Conservation (phyloP, 2,329 filamentous ascomycete genomes). For the Acephala macrosclerotiorum region DNA sequence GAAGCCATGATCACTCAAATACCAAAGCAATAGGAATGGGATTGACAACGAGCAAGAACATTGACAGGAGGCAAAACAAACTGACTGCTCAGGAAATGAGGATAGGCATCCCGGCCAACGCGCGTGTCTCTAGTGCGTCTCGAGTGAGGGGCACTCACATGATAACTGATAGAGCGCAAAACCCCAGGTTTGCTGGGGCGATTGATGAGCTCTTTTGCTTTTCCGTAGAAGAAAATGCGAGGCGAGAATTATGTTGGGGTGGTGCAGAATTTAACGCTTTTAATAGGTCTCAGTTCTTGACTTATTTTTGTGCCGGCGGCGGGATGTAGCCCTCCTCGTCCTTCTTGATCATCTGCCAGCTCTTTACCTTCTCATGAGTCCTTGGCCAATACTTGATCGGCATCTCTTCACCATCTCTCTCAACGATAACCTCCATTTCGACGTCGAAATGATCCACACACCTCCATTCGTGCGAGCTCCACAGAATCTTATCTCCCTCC, state of each 20-base stretch:
- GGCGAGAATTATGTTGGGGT: no score
- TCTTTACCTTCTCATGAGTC: constrained; percentile 28
- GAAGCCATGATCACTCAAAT: neutral
- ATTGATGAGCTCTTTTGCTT: neutral
- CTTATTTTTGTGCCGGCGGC: neutral
- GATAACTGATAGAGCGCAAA: neutral
- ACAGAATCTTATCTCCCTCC: constrained; percentile 35
- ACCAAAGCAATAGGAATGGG: neutral
- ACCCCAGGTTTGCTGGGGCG: neutral
- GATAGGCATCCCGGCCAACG: no score
- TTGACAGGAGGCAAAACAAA: no score
- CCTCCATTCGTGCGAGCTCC: constrained; percentile 30
- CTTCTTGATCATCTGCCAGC: constrained; percentile 39
- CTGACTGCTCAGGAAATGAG: no score
- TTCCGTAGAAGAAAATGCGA: no score
- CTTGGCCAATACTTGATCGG: constrained; percentile 35
- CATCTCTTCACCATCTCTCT: constrained; percentile 25
- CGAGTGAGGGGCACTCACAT: neutral
- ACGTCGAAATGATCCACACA: constrained; percentile 35
- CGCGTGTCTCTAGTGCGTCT: neutral
- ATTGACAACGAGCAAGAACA: no score
- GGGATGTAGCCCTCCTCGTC: constrained; percentile 26
- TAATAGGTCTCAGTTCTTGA: no score
- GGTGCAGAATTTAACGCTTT: no score
- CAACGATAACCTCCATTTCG: constrained; percentile 30